Evolutionary conservation across 164 flowering plant species (phyloP).

Genomic region (Liriodendron chinense): DNA sequence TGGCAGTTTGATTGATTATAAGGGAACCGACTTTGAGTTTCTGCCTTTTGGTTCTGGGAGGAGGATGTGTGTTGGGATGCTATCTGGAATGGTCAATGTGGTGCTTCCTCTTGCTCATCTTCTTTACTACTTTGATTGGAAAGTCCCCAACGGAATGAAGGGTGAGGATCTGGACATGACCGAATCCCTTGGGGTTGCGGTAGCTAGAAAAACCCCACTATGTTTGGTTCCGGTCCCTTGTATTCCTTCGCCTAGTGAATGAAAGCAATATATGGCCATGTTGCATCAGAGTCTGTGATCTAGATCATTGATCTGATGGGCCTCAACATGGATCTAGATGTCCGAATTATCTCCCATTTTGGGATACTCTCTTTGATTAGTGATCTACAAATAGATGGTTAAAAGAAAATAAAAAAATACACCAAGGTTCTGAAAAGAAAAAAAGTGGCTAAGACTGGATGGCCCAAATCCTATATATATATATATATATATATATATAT

Average conservation of each 20-base stretch:
- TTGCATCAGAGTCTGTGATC: no score
- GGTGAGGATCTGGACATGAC: constrained; percentile 9
- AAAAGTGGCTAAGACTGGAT: no score
- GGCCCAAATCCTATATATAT: no score
- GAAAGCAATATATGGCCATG: no score
- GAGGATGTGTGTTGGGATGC: constrained; percentile 30
- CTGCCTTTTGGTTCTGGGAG: constrained; percentile 24
- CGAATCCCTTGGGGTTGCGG: neutral
- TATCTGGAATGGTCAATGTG: constrained; percentile 9
- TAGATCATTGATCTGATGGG: no score
- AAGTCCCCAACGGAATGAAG: constrained; percentile 5
- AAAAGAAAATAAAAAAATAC: no score
- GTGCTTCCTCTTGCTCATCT: constrained; percentile 5
- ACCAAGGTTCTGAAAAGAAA: no score
- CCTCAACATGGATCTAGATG: no score
- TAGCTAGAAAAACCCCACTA: neutral
- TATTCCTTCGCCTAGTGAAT: neutral
- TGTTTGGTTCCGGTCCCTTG: neutral
- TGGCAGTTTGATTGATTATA: constrained; percentile 17
- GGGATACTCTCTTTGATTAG: no score
- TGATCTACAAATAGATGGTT: no score
- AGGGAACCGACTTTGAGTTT: constrained; percentile 29
- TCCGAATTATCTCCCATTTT: no score
- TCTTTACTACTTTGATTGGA: constrained; percentile 13
- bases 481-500: no score